Evolutionary conservation across 163 green algal genomes (phyloP).

Genomic region (Scenedesmus sp.): DNA sequence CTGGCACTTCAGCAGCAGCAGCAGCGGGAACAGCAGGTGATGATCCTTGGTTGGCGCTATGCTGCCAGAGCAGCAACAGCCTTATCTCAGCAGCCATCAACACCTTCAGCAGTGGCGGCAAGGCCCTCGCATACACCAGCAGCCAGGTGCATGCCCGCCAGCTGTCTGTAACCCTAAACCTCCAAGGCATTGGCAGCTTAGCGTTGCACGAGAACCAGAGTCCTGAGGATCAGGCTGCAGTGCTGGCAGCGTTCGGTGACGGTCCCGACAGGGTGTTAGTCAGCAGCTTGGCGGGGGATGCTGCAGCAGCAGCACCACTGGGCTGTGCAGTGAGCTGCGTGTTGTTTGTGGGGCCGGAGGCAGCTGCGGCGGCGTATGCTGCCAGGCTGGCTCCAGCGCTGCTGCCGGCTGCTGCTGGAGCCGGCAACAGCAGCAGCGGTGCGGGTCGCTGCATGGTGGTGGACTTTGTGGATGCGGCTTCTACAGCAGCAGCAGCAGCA

Average conservation of each 20-base stretch:
- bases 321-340: not conserved
- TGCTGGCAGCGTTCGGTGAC: constrained; percentile 2
- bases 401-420: not conserved
- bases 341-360: constrained; percentile 4
- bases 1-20: not conserved
- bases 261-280: constrained; percentile 17
- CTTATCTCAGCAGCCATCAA: not conserved
- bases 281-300: not conserved
- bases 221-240: not conserved
- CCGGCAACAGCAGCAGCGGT: constrained; percentile 10
- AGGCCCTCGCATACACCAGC: constrained; percentile 1
- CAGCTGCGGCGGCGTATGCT: not conserved
- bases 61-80: not conserved
- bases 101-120: constrained; percentile 7
- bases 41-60: not conserved
- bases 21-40: not conserved
- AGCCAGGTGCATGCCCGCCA: not conserved
- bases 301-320: not conserved
- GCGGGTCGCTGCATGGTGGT: not conserved
- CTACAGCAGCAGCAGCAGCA: constrained; percentile 25
- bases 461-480: not conserved
- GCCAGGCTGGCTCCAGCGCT: constrained; percentile 24
- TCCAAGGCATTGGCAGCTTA: constrained; percentile 33
- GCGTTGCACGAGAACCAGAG: constrained; percentile 21
- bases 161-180: constrained; percentile 31